Conservation (phyloP, 2,329 filamentous ascomycete genomes). For the Mycosphaerella arachidis region DNA sequence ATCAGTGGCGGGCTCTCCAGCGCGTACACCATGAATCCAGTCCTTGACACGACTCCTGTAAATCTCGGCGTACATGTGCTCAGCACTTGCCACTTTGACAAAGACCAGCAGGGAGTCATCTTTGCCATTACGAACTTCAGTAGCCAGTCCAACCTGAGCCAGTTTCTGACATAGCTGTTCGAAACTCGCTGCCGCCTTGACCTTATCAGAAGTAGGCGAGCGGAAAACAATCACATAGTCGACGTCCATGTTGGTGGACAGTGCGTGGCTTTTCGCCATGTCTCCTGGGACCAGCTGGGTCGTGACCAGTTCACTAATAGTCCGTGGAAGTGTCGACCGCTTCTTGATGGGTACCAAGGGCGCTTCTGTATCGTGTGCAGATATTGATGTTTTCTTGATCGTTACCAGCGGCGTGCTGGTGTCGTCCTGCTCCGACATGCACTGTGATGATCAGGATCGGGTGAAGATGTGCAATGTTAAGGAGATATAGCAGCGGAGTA, state of each 20-base stretch:
- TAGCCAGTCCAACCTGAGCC: constrained; percentile 72
- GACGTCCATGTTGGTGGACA: constrained; percentile 60
- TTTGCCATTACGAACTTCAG: constrained; percentile 79
- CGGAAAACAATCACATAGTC: constrained; percentile 85
- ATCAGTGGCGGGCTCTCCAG: constrained; percentile 70
- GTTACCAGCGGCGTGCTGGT: neutral
- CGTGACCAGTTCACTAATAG: constrained; percentile 30
- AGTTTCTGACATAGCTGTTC: constrained; percentile 72
- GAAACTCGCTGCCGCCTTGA: constrained; percentile 69
- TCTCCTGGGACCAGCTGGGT: constrained; percentile 29
- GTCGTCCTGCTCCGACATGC: constrained; percentile 5
- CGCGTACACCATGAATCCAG: constrained; percentile 85
- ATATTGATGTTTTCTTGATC: constrained; percentile 10
- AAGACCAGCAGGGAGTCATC: constrained; percentile 75
- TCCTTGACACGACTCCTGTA: constrained; percentile 80
- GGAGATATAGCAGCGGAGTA: neutral
- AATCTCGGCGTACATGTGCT: constrained; percentile 71
- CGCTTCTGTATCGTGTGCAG: neutral
- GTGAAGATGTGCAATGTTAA: neutral
- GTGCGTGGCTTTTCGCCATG: constrained; percentile 32
- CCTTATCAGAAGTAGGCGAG: constrained; percentile 63
- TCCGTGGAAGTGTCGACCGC: constrained; percentile 21
- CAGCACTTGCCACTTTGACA: constrained; percentile 69
- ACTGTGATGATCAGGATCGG: neutral
- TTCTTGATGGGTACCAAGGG: constrained; percentile 15